Percentiles rank a stretch among this genome's conserved stretches.
Conservation (phyloP, 768 basidiomycete genomes). For the Pleurotus tuoliensis region DNA sequence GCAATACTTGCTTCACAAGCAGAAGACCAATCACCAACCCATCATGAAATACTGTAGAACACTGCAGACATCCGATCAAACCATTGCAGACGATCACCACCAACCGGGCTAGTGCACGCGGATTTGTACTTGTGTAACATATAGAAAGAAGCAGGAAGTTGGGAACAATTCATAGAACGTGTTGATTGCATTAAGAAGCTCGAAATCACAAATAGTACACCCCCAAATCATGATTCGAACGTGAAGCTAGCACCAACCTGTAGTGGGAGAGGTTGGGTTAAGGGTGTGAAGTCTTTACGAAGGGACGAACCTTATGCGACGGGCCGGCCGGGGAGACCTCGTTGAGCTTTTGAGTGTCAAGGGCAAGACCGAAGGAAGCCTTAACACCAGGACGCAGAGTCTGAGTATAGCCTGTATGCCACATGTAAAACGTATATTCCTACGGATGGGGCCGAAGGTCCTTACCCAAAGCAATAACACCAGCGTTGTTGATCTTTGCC, state of each 20-base stretch:
- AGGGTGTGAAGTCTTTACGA: neutral
- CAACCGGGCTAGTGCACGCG: too few species aligned
- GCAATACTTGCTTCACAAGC: too few species aligned
- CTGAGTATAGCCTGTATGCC: slow-evolving; percentile 77
- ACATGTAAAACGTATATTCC: neutral
- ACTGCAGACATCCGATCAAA: too few species aligned
- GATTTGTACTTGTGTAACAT: too few species aligned
- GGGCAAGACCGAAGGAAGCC: slow-evolving; percentile 88
- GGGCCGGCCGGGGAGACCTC: slow-evolving; percentile 60
- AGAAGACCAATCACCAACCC: too few species aligned
- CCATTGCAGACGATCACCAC: too few species aligned
- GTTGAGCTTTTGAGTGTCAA: slow-evolving; percentile 92
- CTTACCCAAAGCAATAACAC: slow-evolving; percentile 81
- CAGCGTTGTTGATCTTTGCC: slow-evolving; percentile 97
- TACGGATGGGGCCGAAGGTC: slow-evolving; percentile 4
- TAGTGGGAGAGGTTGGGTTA: neutral
- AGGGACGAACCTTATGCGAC: slow-evolving; percentile 64
- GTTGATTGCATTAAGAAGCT: too few species aligned
- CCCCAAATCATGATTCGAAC: slow-evolving; percentile 60
- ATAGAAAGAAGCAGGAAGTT: too few species aligned
- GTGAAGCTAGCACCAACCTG: slow-evolving; percentile 71
- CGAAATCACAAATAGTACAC: too few species aligned
- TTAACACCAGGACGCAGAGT: slow-evolving; percentile 90
- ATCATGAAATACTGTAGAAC: too few species aligned
- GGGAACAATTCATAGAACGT: too few species aligned